Base-by-base conservation (phyloP, 2,329 filamentous ascomycete species). In the Aquanectria penicillioides region DNA sequence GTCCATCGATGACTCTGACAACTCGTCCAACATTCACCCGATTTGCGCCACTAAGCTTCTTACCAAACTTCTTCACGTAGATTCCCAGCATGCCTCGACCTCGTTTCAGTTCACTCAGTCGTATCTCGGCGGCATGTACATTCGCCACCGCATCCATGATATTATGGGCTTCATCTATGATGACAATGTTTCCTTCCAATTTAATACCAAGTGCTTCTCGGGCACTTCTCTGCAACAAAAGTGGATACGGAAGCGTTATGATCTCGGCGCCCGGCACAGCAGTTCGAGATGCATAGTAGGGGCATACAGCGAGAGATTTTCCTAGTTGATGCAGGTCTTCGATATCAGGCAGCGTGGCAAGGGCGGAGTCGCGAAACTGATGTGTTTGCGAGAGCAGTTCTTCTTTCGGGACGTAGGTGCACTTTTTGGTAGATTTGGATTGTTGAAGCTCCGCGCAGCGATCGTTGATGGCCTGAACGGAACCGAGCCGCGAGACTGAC, bases 151-250 rank as follows among this genome's bases (percentile, higher is more conserved):
- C 93, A 73, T 97, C 94, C 90, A 97, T 97, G 49, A 99, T 86
- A 71, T 99, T 99, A 73, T 99, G 95, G 0, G 95, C 95, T 79
- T 99, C 95, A 67, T 99, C 95, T 43, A 99, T 92, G 22, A 99
- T 91, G n/a, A 99, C 88, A 0, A 99, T 83, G 70, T 97, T 95
- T 5, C 89, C 88, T 68, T 96, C 93, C 8, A 99, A 77, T 20
- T 90, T 94, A 37, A 99, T 88, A 0, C 91, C 90, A 0, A 99
- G 82, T 0, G 95, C 93, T 60, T 98, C 94, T 44, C 95, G 84
- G 0, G 95, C 94, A 4, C 88, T 91, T 68, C 89, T 91, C 70
- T 98, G 95, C 3, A 99, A 80, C 0, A 99, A 82, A 6, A 99
- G 77, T 2, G 94, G 94, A 72, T 99, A 99, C 0, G 95, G 95